A percentile compares a stretch with the other conserved stretches of the same genome.
phyloP scores from a whole-genome alignment of 2,329 filamentous ascomycete genomes.

The Dothideomycetidae sp. region DNA sequence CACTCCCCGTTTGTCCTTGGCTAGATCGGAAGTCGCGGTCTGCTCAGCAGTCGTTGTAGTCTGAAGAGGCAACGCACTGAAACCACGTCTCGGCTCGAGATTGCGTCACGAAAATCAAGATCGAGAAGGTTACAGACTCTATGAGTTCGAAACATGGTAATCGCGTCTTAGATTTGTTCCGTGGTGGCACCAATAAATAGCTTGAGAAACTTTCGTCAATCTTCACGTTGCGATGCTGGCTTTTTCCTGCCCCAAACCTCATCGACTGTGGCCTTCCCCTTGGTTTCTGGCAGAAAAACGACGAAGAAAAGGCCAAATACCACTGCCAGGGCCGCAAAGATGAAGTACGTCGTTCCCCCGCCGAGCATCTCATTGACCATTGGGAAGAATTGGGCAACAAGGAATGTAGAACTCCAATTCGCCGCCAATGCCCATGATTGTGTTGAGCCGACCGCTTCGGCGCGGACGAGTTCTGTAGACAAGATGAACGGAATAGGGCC shows the following conservation, averaged over 20 bases:
- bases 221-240: conserved; percentile 6
- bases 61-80: no score
- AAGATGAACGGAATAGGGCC: conserved; percentile 93
- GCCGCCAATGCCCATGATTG: conserved; percentile 78
- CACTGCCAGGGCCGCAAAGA: conserved; percentile 66
- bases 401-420: conserved; percentile 81
- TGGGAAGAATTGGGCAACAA: conserved; percentile 92
- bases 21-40: no score
- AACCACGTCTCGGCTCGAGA: no score
- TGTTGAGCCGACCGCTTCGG: conserved; percentile 79
- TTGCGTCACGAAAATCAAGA: no score
- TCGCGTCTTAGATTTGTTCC: no score
- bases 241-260: conserved; percentile 73
- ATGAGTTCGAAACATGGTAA: no score
- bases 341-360: conserved; percentile 75
- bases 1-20: no score
- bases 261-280: conserved; percentile 66
- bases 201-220: no score
- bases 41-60: no score
- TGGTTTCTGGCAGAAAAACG: conserved; percentile 68
- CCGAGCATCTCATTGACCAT: conserved; percentile 66
- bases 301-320: conserved; percentile 58
- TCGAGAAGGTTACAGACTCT: no score
- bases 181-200: no score
- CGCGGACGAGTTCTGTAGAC: conserved; percentile 75